Evolutionary conservation across 2,329 filamentous ascomycete genomes (phyloP).

Genomic region (Pseudogymnoascus pannorum): DNA sequence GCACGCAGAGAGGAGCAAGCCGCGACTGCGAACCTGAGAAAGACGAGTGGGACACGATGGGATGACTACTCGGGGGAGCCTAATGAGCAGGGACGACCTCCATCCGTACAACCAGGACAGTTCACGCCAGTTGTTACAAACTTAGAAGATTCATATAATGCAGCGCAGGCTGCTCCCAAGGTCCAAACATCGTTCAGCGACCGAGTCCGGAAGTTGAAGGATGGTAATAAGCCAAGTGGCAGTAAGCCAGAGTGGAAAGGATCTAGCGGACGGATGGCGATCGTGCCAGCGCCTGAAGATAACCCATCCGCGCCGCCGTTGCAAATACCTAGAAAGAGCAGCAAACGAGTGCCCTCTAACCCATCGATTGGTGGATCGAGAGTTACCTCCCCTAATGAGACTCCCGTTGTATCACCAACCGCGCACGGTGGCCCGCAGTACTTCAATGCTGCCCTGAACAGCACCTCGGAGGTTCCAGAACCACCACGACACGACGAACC

Average conservation of each 20-base stretch:
- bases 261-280: conserved; percentile 58
- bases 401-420: conserved; percentile 19
- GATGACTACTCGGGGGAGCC: conserved; percentile 62
- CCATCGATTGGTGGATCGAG: conserved; percentile 16
- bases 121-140: conserved; percentile 31
- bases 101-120: conserved; percentile 49
- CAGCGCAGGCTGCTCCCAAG: conserved; percentile 25
- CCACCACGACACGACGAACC: not conserved
- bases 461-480: conserved; percentile 15
- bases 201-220: conserved; percentile 38
- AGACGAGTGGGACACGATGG: conserved; percentile 38
- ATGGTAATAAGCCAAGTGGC: conserved; percentile 18
- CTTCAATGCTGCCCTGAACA: conserved; percentile 7
- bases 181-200: conserved; percentile 36
- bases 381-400: conserved; percentile 23
- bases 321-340: conserved; percentile 45
- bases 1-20: conserved; percentile 10
- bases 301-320: conserved; percentile 49
- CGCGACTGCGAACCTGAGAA: conserved; percentile 21
- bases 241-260: conserved; percentile 61
- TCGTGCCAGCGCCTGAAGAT: conserved; percentile 59
- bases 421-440: conserved; percentile 14
- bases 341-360: conserved; percentile 29
- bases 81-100: conserved; percentile 46
- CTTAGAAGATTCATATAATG: conserved; percentile 22